Conservation (phyloP, 495 filamentous ascomycete genomes). For the Tuber brumale region DNA sequence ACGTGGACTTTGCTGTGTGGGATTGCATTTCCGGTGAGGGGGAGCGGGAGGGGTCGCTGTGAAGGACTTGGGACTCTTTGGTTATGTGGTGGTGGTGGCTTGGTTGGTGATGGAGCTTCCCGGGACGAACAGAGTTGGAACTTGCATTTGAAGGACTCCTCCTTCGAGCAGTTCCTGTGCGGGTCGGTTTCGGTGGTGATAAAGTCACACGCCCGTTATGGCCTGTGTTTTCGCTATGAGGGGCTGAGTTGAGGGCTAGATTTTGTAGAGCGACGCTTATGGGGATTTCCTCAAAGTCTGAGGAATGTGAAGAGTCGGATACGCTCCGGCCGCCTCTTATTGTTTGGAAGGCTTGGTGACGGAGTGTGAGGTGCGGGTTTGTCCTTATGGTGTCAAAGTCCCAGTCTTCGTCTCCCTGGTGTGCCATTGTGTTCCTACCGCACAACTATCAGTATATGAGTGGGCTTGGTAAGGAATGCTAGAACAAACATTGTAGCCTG, state of each 20-base stretch:
- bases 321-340: constrained; percentile 16
- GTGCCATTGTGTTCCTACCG: constrained; percentile 28
- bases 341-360: constrained; percentile 16
- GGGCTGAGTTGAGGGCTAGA: constrained; percentile 33
- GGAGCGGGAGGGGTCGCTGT: neutral
- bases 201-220: constrained; percentile 21
- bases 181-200: constrained; percentile 10
- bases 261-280: constrained; percentile 31
- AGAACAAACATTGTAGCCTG: constrained; percentile 39
- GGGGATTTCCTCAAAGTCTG: constrained; percentile 11
- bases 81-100: neutral
- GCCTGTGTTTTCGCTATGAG: constrained; percentile 32
- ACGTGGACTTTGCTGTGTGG: neutral
- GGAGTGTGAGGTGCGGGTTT: constrained; percentile 20
- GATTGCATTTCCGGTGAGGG: neutral
- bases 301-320: neutral
- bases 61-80: constrained; percentile 4
- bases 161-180: constrained; percentile 1
- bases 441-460: constrained; percentile 9
- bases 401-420: constrained; percentile 32
- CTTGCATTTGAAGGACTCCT: constrained; percentile 26
- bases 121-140: neutral
- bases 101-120: neutral
- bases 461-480: neutral
- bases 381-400: constrained; percentile 41